phyloP scores from a whole-genome alignment of 2,329 filamentous ascomycete genomes.

The Penicillium sp. region DNA sequence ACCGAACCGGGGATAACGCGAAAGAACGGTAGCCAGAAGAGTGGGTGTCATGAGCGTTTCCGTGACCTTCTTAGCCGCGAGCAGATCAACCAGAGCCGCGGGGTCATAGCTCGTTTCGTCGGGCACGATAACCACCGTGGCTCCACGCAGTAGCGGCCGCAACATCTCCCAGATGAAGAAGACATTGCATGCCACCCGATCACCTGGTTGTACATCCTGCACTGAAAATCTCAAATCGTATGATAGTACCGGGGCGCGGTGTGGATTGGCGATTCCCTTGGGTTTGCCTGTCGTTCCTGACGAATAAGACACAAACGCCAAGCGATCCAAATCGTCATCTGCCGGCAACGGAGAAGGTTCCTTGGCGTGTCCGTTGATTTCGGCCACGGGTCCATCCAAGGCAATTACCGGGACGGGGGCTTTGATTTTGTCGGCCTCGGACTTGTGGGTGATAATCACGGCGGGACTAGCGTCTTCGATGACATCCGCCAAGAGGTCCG shows the following conservation, averaged over 20 bases:
- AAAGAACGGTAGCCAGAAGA: conserved; percentile 70
- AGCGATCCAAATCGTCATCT: conserved; percentile 68
- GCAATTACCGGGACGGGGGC: conserved; percentile 61
- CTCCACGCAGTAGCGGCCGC: conserved; percentile 71
- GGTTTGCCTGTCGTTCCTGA: conserved; percentile 75
- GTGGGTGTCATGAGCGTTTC: conserved; percentile 85
- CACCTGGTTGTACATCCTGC: conserved; percentile 68
- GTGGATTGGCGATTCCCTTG: conserved; percentile 80
- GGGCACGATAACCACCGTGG: conserved; percentile 72
- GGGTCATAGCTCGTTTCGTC: conserved; percentile 78
- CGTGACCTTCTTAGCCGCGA: conserved; percentile 65
- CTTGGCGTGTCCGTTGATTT: conserved; percentile 43
- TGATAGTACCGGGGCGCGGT: conserved; percentile 70
- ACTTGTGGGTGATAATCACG: conserved; percentile 67
- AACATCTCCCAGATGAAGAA: conserved; percentile 87
- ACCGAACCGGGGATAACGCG: conserved; percentile 66
- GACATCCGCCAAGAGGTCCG: conserved; percentile 71
- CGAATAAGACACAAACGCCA: conserved; percentile 79
- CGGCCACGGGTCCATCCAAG: conserved; percentile 53
- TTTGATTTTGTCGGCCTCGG: conserved; percentile 66
- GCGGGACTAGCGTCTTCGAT: conserved; percentile 71
- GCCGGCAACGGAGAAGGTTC: conserved; percentile 55
- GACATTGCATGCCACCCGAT: conserved; percentile 82
- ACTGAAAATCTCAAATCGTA: conserved; percentile 71
- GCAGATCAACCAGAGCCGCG: conserved; percentile 68